Conservation (phyloP, 1,284 basidiomycete genomes). For the Trichosporon asahii region DNA sequence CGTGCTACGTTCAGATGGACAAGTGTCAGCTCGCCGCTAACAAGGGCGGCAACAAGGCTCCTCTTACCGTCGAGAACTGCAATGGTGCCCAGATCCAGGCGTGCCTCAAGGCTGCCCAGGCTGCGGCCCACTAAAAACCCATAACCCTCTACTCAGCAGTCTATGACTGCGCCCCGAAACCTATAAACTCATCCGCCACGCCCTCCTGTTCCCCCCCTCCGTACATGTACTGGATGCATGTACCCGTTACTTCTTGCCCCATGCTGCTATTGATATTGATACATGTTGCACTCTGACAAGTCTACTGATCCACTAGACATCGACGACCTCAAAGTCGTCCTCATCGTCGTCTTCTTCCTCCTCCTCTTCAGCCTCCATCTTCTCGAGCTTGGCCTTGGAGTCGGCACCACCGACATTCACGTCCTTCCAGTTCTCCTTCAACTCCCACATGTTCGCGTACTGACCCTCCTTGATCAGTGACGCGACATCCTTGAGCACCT, state of each 20-base stretch:
- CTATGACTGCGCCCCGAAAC: background rate
- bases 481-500: slow-evolving; percentile 77
- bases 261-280: background rate
- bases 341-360: slow-evolving; percentile 21
- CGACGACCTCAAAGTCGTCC: slow-evolving; percentile 23
- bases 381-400: slow-evolving; percentile 13
- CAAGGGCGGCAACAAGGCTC: slow-evolving; percentile 24
- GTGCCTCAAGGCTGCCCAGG: slow-evolving; percentile 10
- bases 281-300: background rate
- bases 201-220: too few species aligned
- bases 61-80: slow-evolving; percentile 30
- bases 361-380: slow-evolving; percentile 13
- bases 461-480: slow-evolving; percentile 71
- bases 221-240: slow-evolving; percentile 4
- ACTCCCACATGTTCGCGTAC: slow-evolving; percentile 54
- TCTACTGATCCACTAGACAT: background rate
- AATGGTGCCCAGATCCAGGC: slow-evolving; percentile 17
- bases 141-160: background rate
- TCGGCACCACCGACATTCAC: background rate
- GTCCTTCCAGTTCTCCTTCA: slow-evolving; percentile 37
- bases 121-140: background rate
- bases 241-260: background rate
- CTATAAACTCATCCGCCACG: background rate
- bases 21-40: slow-evolving; percentile 30
- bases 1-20: slow-evolving; percentile 35